Evolutionary conservation across 192 early-diverging fungal genomes (phyloP), one percentile per base, ranked within the genome.

Genomic region (Phlyctochytrium bullatum): DNA sequence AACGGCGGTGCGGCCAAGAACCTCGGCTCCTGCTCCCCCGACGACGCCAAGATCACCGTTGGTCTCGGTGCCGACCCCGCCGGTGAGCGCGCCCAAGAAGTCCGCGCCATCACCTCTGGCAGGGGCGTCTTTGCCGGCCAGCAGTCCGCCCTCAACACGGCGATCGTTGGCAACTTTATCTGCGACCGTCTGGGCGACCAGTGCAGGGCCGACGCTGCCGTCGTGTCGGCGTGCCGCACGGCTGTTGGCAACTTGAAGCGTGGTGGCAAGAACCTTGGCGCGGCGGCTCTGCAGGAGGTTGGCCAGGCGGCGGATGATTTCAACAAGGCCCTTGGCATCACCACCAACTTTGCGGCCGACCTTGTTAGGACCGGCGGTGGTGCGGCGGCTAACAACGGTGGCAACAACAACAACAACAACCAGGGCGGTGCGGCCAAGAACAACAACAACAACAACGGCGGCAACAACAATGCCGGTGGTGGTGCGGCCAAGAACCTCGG

Each of bases 131-230:
- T 72, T 25, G 56, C 3, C 6, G 52, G 54, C 6, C 73, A 75
- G 59, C 32, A 12, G 31, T 74, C 73, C 16, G 74, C 74, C n/a
- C 65, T 76, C 27, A 75, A 76, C 58, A 40, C 57, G 27, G 51
- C 23, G 20, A 76, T 76, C 33, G 58, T 76, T 54, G 74, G 58
- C 59, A 64, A 75, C 34, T 70, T 71, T 59, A 73, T 76, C 54
- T 76, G 74, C 59, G 65, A 76, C 62, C 33, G 36, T 20, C 2
- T 66, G n/a, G n/a, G 29, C 35, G 40, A 73, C 40, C 34, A 32
- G 14, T 76, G 73, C 66, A 68, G 73, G 34, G 73, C 73, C n/a
- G 23, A 16, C 40, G 65, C 63, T 30, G 74, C 63, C 40, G 40
- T 24, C 20, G 33, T 68, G 6, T 20, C 59, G 12, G 25, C 53